Percentiles rank a stretch among this genome's conserved stretches.
Conservation (phyloP, 192 early-diverging fungal species). For the Cladochytrium replicatum region DNA sequence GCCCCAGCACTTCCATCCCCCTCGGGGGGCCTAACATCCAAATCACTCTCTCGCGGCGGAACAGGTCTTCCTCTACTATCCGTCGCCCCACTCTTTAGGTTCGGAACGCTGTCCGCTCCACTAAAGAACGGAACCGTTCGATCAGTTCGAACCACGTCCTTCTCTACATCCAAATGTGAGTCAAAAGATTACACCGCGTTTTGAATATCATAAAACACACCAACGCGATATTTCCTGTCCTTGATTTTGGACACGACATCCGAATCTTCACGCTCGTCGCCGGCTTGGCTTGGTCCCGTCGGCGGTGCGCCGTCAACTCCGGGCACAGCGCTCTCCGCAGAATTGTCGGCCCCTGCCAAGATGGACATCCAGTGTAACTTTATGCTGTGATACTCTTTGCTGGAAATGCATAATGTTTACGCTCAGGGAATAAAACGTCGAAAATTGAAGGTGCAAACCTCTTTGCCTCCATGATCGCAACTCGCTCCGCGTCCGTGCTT, state of each 20-base stretch:
- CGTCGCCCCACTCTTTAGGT: constrained; percentile 8
- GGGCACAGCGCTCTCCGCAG: too few species aligned
- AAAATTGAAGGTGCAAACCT: too few species aligned
- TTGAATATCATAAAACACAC: constrained; percentile 14
- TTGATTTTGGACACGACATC: constrained; percentile 40
- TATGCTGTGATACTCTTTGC: constrained; percentile 26
- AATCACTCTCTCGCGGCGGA: too few species aligned
- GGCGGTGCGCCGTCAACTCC: not conserved
- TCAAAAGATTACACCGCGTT: too few species aligned
- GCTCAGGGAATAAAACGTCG: too few species aligned
- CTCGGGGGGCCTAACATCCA: constrained; percentile 3
- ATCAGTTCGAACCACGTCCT: constrained; percentile 96
- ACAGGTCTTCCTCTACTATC: constrained; percentile 1
- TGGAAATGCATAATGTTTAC: not conserved
- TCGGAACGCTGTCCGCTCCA: too few species aligned
- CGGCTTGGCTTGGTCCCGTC: constrained; percentile 20
- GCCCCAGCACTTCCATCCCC: constrained; percentile 45
- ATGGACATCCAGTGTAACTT: constrained; percentile 35
- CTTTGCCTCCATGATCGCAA: constrained; percentile 31
- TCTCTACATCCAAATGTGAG: constrained; percentile 49
- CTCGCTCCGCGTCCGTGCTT: constrained; percentile 51
- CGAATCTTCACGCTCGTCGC: constrained; percentile 39
- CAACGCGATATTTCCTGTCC: constrained; percentile 44
- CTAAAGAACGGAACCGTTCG: constrained; percentile 70
- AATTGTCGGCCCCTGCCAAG: constrained; percentile 19